Percentiles rank a stretch among this genome's conserved stretches.
Conservation (phyloP, 164 flowering plant genomes). For the Berberis vulgaris region DNA sequence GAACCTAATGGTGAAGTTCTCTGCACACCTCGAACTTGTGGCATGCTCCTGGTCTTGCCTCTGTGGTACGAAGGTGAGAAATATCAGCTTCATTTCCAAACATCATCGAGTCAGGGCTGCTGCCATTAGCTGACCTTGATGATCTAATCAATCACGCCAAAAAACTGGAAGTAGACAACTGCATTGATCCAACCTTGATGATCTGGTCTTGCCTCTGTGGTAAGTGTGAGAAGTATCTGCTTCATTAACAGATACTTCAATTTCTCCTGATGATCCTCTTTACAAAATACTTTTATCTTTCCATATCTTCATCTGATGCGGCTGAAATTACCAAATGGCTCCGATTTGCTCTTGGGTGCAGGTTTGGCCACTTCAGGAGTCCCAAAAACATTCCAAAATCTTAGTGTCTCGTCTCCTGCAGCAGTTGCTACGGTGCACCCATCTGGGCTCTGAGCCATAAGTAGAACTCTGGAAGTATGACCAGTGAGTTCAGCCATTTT, state of each 20-base stretch:
- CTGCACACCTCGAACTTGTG: constrained; percentile 48
- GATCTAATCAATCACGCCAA: constrained; percentile 68
- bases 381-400: no score
- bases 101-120: constrained; percentile 53
- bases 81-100: constrained; percentile 50
- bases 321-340: no score
- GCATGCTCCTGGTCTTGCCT: constrained; percentile 60
- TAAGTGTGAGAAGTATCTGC: background rate
- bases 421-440: no score
- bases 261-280: background rate
- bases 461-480: no score
- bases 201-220: background rate
- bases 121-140: constrained; percentile 58
- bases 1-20: constrained; percentile 51
- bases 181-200: constrained; percentile 14
- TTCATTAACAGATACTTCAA: background rate
- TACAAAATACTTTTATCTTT: background rate
- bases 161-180: constrained; percentile 49
- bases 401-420: no score
- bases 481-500: no score
- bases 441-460: no score
- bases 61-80: constrained; percentile 53
- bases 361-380: no score
- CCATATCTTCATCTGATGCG: background rate
- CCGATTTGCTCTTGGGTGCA: no score